These are phyloP conservation scores for Pseudognaphalium luteoalbum DNA, from an alignment of 129 eudicot genomes.

Conservation along the genomic window DNA sequence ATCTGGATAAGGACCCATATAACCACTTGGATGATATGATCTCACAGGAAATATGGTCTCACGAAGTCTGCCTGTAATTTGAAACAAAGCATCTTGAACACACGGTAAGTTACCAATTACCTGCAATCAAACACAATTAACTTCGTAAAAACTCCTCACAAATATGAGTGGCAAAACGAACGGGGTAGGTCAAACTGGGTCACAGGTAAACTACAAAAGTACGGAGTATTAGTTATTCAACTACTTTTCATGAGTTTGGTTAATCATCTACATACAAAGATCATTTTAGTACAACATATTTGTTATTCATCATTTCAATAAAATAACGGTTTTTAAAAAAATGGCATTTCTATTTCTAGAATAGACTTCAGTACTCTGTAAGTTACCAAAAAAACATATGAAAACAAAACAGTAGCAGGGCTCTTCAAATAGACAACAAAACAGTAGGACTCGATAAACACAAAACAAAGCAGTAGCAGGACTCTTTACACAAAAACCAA, in stretches of 20 bases:
- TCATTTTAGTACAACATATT: neutral
- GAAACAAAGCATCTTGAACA: conserved; percentile 61
- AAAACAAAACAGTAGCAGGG: no score
- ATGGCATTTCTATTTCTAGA: no score
- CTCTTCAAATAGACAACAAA: no score
- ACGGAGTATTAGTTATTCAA: no score
- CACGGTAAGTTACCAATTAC: conserved; percentile 52
- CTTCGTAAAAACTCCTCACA: neutral
- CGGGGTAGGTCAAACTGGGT: no score
- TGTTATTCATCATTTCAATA: neutral
- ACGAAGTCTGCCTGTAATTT: conserved; percentile 60
- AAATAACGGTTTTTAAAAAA: neutral
- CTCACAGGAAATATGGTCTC: conserved; percentile 48
- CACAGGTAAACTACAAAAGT: no score
- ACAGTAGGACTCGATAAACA: neutral
- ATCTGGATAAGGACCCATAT: conserved; percentile 40
- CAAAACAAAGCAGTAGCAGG: neutral
- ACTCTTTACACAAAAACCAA: no score
- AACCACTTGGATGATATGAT: conserved; percentile 33
- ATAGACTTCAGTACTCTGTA: no score
- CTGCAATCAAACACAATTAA: conserved; percentile 31
- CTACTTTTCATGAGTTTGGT: neutral
- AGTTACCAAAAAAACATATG: no score
- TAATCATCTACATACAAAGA: neutral
- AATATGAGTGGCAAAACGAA: no score